Evolutionary conservation across 169 alveolate genomes (phyloP).

Genomic region (Plasmodium cynomolgi): DNA sequence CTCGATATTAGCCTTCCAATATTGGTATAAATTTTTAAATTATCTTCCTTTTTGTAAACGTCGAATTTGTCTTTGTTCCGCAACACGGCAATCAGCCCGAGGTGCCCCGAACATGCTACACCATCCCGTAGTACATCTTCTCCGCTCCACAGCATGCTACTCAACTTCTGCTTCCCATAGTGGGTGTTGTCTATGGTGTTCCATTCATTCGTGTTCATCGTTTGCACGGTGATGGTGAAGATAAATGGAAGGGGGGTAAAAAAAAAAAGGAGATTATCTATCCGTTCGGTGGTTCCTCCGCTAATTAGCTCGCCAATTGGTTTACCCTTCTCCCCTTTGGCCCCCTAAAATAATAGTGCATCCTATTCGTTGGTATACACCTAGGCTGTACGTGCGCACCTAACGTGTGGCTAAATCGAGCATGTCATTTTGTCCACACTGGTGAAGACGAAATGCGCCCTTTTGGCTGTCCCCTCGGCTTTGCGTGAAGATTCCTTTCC

Average conservation of each 20-base stretch:
- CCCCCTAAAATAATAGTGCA: not conserved
- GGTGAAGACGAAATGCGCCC: not conserved
- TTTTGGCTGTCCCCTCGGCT: not conserved
- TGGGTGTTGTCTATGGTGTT: slow-evolving; percentile 51
- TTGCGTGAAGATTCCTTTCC: not conserved
- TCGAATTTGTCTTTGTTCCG: slow-evolving; percentile 56
- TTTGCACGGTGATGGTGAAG: not conserved
- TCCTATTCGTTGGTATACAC: not conserved
- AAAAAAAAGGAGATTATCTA: not conserved
- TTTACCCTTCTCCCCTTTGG: not conserved
- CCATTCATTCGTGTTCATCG: slow-evolving; percentile 70
- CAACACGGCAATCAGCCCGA: slow-evolving; percentile 50
- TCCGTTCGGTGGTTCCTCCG: not conserved
- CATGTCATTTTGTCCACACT: not conserved
- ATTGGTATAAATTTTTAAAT: slow-evolving; percentile 56
- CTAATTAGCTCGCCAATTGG: not conserved
- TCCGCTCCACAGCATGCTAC: slow-evolving; percentile 62
- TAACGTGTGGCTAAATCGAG: not conserved
- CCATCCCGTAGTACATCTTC: slow-evolving; percentile 43
- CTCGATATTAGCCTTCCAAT: slow-evolving; percentile 69
- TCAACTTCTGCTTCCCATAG: slow-evolving; percentile 61
- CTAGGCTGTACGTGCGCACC: not conserved
- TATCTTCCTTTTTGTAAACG: slow-evolving; percentile 62
- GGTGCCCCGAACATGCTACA: slow-evolving; percentile 44
- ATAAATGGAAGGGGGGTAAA: not conserved